These are phyloP conservation scores for Trichoderma sp. DNA, from an alignment of 2,329 filamentous ascomycete species.

Conservation along the genomic window DNA sequence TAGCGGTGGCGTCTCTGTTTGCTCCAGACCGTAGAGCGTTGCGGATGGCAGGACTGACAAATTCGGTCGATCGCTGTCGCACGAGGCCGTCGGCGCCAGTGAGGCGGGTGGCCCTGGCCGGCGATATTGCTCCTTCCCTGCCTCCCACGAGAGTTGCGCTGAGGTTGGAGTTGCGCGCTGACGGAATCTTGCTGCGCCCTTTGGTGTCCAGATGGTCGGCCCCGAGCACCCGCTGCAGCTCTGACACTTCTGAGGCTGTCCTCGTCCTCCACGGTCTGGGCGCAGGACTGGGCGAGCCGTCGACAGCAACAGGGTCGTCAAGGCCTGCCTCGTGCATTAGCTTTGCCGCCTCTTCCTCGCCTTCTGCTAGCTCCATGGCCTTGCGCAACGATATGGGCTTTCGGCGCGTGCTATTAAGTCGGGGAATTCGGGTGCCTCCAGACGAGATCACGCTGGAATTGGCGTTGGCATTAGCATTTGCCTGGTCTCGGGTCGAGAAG, in stretches of 20 bases:
- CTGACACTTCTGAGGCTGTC: slow-evolving; percentile 32
- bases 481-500: slow-evolving; percentile 19
- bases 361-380: slow-evolving; percentile 38
- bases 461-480: slow-evolving; percentile 16
- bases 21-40: background rate
- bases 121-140: slow-evolving; percentile 5
- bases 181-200: slow-evolving; percentile 22
- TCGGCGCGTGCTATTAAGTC: slow-evolving; percentile 30
- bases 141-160: slow-evolving; percentile 12
- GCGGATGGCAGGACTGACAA: background rate
- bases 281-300: slow-evolving; percentile 51
- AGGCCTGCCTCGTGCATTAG: slow-evolving; percentile 27
- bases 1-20: background rate
- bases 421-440: slow-evolving; percentile 36
- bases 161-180: slow-evolving; percentile 5
- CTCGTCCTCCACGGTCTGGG: slow-evolving; percentile 44
- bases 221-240: slow-evolving; percentile 29
- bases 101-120: slow-evolving; percentile 1
- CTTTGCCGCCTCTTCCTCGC: slow-evolving; percentile 29
- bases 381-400: slow-evolving; percentile 42
- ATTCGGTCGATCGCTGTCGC: background rate
- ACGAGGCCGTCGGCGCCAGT: background rate
- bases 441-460: slow-evolving; percentile 27
- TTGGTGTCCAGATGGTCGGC: slow-evolving; percentile 34
- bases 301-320: slow-evolving; percentile 28